Conservation (phyloP, 768 basidiomycete genomes). For the Mrakia gelida region DNA sequence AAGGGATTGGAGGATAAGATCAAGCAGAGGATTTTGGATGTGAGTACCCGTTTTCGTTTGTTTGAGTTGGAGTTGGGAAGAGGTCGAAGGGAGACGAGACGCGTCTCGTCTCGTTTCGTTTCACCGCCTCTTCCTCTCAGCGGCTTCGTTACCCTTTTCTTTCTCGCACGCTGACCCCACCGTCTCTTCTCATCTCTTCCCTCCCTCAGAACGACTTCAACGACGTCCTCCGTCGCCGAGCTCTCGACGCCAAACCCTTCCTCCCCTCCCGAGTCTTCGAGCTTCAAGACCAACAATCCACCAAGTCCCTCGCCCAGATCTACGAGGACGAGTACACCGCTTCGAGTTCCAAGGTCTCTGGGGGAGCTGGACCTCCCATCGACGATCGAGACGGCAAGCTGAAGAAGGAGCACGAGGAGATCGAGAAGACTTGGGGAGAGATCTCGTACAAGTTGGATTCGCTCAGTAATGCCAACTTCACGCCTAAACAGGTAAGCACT, state of each 20-base stretch:
- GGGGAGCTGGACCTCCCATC: constrained; percentile 47
- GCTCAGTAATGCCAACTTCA: constrained; percentile 88
- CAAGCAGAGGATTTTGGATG: constrained; percentile 78
- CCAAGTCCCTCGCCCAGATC: constrained; percentile 86
- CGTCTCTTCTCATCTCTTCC: too few species aligned
- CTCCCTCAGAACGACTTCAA: constrained; percentile 62
- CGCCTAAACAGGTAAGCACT: constrained; percentile 76
- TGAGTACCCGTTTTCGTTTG: constrained; percentile 38
- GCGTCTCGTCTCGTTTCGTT: not conserved
- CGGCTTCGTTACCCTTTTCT: not conserved
- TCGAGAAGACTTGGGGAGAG: constrained; percentile 74
- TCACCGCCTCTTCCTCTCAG: not conserved
- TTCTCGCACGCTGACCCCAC: not conserved
- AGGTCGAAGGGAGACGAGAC: not conserved
- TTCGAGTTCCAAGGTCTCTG: constrained; percentile 50
- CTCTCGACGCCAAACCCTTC: constrained; percentile 78
- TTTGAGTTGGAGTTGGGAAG: not conserved
- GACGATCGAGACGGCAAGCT: constrained; percentile 87
- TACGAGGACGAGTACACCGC: constrained; percentile 89
- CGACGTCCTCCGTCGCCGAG: constrained; percentile 79
- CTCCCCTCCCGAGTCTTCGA: constrained; percentile 85
- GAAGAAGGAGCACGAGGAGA: constrained; percentile 79
- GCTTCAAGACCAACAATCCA: constrained; percentile 79
- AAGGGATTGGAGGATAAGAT: constrained; percentile 80
- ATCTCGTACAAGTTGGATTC: constrained; percentile 88